Conservation (phyloP, 2,329 filamentous ascomycete species). For the Fusarium foetens region DNA sequence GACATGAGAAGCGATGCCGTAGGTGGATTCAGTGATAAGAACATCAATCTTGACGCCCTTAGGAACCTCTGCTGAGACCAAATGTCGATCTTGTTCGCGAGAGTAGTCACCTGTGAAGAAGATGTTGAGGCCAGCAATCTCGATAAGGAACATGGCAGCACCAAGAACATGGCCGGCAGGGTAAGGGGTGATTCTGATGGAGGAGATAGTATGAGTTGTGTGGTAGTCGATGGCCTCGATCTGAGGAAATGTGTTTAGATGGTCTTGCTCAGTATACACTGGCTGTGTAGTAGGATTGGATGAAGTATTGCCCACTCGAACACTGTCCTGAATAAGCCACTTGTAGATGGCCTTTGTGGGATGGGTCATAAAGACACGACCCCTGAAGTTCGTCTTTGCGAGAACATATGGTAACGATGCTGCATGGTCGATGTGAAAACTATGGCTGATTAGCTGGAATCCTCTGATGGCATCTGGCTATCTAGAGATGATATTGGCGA, state of each 20-base stretch:
- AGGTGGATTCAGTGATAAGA: constrained; percentile 96
- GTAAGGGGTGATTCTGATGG: constrained; percentile 95
- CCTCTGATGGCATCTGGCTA: constrained; percentile 19
- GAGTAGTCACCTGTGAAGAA: constrained; percentile 99
- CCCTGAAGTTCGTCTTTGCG: constrained; percentile 97
- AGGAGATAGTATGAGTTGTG: constrained; percentile 96
- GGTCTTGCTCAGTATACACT: constrained; percentile 95
- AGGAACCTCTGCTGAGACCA: constrained; percentile 93
- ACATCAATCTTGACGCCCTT: constrained; percentile 92
- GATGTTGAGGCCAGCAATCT: constrained; percentile 96
- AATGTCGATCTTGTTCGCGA: constrained; percentile 91
- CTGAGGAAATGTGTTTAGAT: constrained; percentile 89
- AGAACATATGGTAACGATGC: constrained; percentile 97
- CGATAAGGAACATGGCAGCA: constrained; percentile 97
- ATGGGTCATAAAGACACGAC: constrained; percentile 98
- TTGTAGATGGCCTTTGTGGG: constrained; percentile 99
- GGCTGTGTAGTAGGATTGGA: constrained; percentile 74
- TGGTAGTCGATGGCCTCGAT: constrained; percentile 99
- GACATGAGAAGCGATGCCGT: constrained; percentile 93
- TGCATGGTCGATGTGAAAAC: constrained; percentile 99
- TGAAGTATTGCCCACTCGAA: constrained; percentile 82
- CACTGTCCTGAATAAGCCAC: constrained; percentile 97
- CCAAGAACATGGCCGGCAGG: constrained; percentile 98
- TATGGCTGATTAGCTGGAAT: constrained; percentile 53
- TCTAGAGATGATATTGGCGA: constrained; percentile 16